Evolutionary conservation across 352 stramenopile species (phyloP).

Genomic region (Bremia lactucae): DNA sequence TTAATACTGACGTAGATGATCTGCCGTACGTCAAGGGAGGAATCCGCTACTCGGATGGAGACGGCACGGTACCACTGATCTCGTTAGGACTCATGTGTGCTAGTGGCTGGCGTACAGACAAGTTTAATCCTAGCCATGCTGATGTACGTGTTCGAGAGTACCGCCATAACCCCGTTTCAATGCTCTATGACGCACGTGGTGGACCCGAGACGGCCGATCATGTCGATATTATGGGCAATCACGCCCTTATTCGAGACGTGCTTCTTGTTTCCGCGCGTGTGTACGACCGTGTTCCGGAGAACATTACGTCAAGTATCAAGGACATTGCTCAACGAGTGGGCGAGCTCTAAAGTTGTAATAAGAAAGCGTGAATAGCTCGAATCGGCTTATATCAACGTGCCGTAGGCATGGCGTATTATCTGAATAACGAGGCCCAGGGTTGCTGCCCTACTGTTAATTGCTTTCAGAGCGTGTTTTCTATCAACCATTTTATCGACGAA

Average conservation of each 20-base stretch:
- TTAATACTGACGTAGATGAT: conserved; percentile 51
- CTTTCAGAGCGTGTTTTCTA: background rate
- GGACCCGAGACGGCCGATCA: conserved; percentile 83
- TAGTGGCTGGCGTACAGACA: conserved; percentile 64
- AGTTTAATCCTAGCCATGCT: conserved; percentile 84
- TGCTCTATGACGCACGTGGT: conserved; percentile 59
- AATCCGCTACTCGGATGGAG: conserved; percentile 84
- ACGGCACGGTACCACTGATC: conserved; percentile 88
- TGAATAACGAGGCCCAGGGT: background rate
- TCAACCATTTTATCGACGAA: conserved; percentile 13
- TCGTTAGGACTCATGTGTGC: conserved; percentile 93
- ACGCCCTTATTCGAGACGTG: conserved; percentile 79
- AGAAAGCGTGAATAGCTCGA: background rate
- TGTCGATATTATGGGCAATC: conserved; percentile 93
- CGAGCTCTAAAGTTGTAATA: conserved; percentile 15
- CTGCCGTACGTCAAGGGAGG: conserved; percentile 68
- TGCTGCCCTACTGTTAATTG: background rate
- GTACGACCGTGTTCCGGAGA: conserved; percentile 65
- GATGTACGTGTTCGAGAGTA: conserved; percentile 80
- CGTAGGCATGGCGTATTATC: background rate
- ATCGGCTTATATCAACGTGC: background rate
- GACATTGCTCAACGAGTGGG: conserved; percentile 52
- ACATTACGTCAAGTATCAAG: conserved; percentile 56
- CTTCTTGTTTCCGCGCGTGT: conserved; percentile 42
- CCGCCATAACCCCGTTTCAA: conserved; percentile 60